Percentiles rank a stretch among this genome's conserved stretches.
Conservation (phyloP, 441 rosid genomes). For the Jatropha multifida region DNA sequence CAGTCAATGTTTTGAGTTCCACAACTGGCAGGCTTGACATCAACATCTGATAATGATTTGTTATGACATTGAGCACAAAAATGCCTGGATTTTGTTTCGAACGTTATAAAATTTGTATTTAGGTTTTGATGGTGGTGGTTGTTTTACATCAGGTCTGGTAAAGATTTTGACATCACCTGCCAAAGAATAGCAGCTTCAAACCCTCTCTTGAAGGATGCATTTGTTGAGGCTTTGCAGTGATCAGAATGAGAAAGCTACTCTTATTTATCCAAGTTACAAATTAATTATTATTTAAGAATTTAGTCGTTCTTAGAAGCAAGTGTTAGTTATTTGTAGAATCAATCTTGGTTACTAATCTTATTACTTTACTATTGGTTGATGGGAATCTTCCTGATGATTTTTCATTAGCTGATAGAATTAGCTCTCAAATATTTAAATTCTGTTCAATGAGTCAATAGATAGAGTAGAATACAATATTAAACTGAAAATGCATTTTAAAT, state of each 20-base stretch:
- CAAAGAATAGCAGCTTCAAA: slow-evolving; percentile 90
- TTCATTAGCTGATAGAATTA: too few relatives aligned
- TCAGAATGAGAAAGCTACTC: slow-evolving; percentile 34
- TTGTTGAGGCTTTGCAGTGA: slow-evolving; percentile 57
- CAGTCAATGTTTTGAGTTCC: slow-evolving; percentile 7
- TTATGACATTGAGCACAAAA: neutral
- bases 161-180: slow-evolving; percentile 74
- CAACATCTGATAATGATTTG: neutral
- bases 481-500: too few relatives aligned
- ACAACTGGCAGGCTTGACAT: slow-evolving; percentile 1
- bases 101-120: slow-evolving; percentile 7
- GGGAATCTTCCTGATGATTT: too few relatives aligned
- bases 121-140: slow-evolving; percentile 4
- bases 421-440: too few relatives aligned
- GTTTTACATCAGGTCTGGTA: slow-evolving; percentile 69
- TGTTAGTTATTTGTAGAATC: too few relatives aligned
- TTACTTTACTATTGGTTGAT: too few relatives aligned
- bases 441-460: too few relatives aligned
- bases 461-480: too few relatives aligned
- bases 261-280: neutral
- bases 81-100: neutral
- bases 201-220: slow-evolving; percentile 64
- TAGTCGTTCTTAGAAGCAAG: neutral
- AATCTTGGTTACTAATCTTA: too few relatives aligned
- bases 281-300: neutral